Evolutionary conservation across 2,329 filamentous ascomycete genomes (phyloP).

Genomic region (Akanthomyces dipterigenus): DNA sequence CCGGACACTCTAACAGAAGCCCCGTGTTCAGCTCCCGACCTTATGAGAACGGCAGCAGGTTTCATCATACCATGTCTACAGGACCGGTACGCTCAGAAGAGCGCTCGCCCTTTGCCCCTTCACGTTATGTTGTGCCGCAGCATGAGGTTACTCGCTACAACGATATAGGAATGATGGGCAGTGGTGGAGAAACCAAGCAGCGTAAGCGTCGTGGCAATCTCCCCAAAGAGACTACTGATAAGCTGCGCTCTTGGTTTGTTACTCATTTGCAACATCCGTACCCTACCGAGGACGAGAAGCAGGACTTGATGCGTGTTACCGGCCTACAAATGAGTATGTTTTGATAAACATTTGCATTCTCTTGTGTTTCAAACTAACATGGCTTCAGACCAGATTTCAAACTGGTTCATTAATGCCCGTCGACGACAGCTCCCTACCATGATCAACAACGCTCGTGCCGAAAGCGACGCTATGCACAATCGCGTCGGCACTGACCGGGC

Average conservation of each 20-base stretch:
- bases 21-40: slow-evolving; percentile 25
- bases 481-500: slow-evolving; percentile 15
- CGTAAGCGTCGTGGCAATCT: slow-evolving; percentile 72
- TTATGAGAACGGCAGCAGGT: slow-evolving; percentile 34
- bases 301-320: slow-evolving; percentile 69
- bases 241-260: slow-evolving; percentile 72
- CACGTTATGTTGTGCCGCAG: slow-evolving; percentile 29
- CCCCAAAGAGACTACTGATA: slow-evolving; percentile 83
- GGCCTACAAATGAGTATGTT: slow-evolving; percentile 70
- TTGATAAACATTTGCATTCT: slow-evolving; percentile 4
- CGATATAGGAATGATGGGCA: slow-evolving; percentile 30
- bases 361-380: slow-evolving; percentile 14
- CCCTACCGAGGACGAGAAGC: slow-evolving; percentile 81
- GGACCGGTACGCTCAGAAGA: slow-evolving; percentile 38
- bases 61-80: slow-evolving; percentile 38
- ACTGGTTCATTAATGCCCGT: slow-evolving; percentile 76
- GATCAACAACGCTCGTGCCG: slow-evolving; percentile 49
- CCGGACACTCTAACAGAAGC: neutral
- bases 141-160: slow-evolving; percentile 36
- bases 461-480: slow-evolving; percentile 40
- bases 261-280: slow-evolving; percentile 76
- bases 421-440: slow-evolving; percentile 57
- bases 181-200: slow-evolving; percentile 41
- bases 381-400: slow-evolving; percentile 59
- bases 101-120: slow-evolving; percentile 36